Percentiles rank a stretch among this genome's conserved stretches.
Conservation (phyloP, 73 alveolate species). For the Paramecium pentaurelia region DNA sequence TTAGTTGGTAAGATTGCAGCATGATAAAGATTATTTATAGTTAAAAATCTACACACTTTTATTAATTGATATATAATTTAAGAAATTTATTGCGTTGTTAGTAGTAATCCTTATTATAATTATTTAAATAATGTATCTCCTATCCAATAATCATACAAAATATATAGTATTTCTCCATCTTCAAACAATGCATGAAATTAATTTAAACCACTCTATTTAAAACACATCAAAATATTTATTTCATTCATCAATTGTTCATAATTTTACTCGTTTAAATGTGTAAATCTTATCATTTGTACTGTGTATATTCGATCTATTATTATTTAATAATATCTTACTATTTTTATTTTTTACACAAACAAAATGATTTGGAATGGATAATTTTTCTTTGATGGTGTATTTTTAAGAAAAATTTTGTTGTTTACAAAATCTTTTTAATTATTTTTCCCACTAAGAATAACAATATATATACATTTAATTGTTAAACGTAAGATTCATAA, state of each 20-base stretch:
- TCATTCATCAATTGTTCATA: slow-evolving; percentile 41
- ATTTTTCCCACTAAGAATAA: slow-evolving; percentile 29
- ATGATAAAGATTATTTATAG: slow-evolving; percentile 1
- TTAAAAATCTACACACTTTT: not conserved
- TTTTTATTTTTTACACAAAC: slow-evolving; percentile 30
- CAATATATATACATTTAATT: not conserved
- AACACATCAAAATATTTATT: slow-evolving; percentile 38
- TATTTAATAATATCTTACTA: not conserved
- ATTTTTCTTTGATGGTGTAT: slow-evolving; percentile 12
- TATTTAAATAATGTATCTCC: slow-evolving; percentile 24
- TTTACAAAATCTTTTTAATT: slow-evolving; percentile 39
- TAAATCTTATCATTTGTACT: slow-evolving; percentile 26
- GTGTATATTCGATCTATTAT: slow-evolving; percentile 13
- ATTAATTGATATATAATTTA: not conserved
- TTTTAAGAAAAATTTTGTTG: slow-evolving; percentile 14
- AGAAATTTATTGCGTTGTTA: not conserved
- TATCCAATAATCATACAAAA: slow-evolving; percentile 21
- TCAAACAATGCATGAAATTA: slow-evolving; percentile 19
- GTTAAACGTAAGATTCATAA: slow-evolving; percentile 39
- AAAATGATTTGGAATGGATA: not conserved
- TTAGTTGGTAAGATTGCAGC: not conserved
- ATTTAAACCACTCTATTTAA: not conserved
- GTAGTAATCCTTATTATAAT: not conserved
- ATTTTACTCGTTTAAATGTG: not conserved
- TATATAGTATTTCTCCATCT: not conserved